These are phyloP conservation scores for Clohesyomyces aquaticus DNA, from an alignment of 495 filamentous ascomycete species.

Conservation along the genomic window DNA sequence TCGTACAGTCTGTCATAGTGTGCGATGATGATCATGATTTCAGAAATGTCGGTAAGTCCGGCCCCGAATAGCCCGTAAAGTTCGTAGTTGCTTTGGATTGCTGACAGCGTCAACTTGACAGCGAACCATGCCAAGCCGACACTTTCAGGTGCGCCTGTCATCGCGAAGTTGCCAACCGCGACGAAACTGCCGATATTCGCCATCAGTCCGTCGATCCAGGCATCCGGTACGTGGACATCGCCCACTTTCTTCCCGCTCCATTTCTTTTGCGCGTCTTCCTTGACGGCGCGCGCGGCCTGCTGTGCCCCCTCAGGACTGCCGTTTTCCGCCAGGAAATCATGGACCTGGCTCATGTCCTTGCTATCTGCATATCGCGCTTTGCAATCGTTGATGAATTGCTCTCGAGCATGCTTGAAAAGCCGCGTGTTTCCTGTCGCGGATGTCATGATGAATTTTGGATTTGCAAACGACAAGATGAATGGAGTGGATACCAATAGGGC, in stretches of 20 bases:
- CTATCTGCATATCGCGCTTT: neutral
- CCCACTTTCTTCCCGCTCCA: neutral
- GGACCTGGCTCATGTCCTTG: neutral
- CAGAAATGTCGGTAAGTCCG: constrained; percentile 11
- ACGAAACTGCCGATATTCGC: constrained; percentile 22
- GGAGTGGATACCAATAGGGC: too few relatives aligned
- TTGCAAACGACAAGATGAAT: too few relatives aligned
- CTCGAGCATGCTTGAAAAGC: too few relatives aligned
- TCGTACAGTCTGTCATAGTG: constrained; percentile 24
- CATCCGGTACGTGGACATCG: neutral
- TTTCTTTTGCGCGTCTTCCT: neutral
- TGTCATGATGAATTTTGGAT: too few relatives aligned
- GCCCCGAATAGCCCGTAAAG: constrained; percentile 18
- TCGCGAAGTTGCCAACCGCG: constrained; percentile 18
- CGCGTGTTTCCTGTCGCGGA: too few relatives aligned
- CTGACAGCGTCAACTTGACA: constrained; percentile 15
- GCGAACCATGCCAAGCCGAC: constrained; percentile 30
- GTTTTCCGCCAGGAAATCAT: neutral
- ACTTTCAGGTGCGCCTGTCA: constrained; percentile 26
- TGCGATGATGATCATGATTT: constrained; percentile 25
- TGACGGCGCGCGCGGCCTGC: neutral
- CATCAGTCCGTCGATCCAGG: constrained; percentile 15
- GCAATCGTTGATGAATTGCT: too few relatives aligned
- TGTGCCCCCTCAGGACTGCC: neutral
- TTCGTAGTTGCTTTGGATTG: constrained; percentile 25